Evolutionary conservation across 257 asterid species (phyloP).

Genomic region (Gynochthodes officinalis): DNA sequence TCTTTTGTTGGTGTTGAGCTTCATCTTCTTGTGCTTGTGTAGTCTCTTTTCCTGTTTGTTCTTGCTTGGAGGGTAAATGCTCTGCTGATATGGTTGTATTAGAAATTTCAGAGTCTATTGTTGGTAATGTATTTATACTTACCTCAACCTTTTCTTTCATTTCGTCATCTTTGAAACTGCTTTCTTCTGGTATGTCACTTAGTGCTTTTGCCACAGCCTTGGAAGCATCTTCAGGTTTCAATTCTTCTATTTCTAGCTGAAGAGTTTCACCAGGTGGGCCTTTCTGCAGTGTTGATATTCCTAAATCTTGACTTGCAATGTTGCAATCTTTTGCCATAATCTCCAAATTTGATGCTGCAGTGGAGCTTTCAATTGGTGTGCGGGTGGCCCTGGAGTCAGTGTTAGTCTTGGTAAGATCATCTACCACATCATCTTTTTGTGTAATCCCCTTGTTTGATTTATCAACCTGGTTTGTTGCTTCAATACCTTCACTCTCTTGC

Average conservation of each 20-base stretch:
- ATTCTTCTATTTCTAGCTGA: constrained; percentile 2
- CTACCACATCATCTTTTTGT: background rate
- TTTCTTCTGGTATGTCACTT: constrained; percentile 7
- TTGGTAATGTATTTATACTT: constrained; percentile 12
- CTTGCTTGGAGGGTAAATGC: constrained; percentile 13
- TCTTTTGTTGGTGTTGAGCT: no score
- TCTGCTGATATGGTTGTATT: constrained; percentile 7
- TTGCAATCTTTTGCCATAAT: background rate
- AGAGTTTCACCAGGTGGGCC: constrained; percentile 19
- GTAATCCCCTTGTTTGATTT: background rate
- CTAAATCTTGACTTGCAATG: background rate
- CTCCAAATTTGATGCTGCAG: background rate
- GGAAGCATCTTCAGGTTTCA: constrained; percentile 9
- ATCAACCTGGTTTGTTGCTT: background rate
- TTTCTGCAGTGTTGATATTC: constrained; percentile 11
- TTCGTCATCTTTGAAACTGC: constrained; percentile 15
- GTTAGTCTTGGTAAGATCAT: no score
- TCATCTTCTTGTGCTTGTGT: no score
- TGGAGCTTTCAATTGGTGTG: background rate
- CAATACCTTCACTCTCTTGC: background rate
- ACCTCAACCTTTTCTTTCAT: constrained; percentile 29
- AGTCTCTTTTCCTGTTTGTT: constrained; percentile 7
- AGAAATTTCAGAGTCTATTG: constrained; percentile 6
- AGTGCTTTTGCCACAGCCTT: constrained; percentile 13
- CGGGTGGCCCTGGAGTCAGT: background rate